Conservation (phyloP, 2,329 filamentous ascomycete species). For the Xylogone sp. region DNA sequence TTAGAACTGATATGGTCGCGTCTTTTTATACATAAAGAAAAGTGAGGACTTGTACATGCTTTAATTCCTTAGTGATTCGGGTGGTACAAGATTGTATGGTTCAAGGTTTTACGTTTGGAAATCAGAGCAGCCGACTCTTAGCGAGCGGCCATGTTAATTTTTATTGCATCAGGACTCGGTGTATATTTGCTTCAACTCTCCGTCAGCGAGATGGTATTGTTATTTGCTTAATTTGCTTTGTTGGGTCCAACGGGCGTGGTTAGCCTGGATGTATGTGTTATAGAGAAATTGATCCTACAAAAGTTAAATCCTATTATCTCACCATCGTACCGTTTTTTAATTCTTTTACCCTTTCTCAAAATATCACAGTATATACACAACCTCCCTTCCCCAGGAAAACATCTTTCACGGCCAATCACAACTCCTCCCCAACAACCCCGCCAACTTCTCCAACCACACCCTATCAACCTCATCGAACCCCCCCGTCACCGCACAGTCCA, state of each 20-base stretch:
- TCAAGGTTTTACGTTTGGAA: neutral
- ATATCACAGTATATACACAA: no score
- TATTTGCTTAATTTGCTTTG: no score
- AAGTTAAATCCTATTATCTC: no score
- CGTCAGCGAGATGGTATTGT: no score
- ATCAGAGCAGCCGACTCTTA: no score
- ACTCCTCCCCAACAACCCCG: constrained; percentile 50
- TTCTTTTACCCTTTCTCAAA: no score
- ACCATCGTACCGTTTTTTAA: no score
- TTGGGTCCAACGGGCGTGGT: no score
- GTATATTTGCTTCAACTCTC: no score
- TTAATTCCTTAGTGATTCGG: neutral
- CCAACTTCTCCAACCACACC: constrained; percentile 62
- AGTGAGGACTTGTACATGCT: neutral
- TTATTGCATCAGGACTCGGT: no score
- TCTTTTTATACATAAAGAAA: neutral
- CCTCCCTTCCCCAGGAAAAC: neutral
- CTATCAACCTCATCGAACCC: constrained; percentile 70
- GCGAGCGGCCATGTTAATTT: no score
- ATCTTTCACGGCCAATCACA: constrained; percentile 57
- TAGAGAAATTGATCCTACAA: neutral
- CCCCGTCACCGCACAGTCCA: constrained; percentile 65
- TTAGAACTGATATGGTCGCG: neutral
- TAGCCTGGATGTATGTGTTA: neutral
- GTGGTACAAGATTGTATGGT: neutral